These are phyloP conservation scores for Citrullus colocynthis DNA, from an alignment of 306 rosid genomes.

Conservation along the genomic window DNA sequence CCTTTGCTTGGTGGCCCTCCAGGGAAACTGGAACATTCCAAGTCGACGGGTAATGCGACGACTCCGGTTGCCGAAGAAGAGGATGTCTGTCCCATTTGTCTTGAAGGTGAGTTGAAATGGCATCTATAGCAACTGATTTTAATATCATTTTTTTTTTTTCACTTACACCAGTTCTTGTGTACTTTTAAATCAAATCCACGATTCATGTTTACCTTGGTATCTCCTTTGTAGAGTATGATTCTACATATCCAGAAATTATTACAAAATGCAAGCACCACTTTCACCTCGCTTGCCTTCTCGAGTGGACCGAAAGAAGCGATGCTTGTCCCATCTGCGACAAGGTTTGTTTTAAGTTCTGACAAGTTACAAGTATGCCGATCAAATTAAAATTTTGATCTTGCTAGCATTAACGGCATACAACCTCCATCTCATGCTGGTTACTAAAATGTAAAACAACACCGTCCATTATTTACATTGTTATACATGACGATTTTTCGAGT, in stretches of 20 bases:
- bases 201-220: neutral
- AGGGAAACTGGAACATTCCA: conserved; percentile 26
- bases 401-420: neutral
- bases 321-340: conserved; percentile 68
- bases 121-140: neutral
- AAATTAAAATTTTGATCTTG: too few species aligned
- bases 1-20: conserved; percentile 27
- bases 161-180: neutral
- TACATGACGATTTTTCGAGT: neutral
- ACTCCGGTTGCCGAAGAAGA: conserved; percentile 41
- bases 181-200: neutral
- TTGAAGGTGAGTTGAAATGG: conserved; percentile 64
- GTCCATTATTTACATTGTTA: neutral
- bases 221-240: conserved; percentile 42
- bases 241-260: conserved; percentile 41
- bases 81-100: conserved; percentile 78
- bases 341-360: conserved; percentile 19
- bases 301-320: conserved; percentile 73
- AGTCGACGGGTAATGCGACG: conserved; percentile 22
- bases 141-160: conserved; percentile 4
- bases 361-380: too few species aligned
- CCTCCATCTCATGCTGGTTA: neutral
- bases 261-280: conserved; percentile 61
- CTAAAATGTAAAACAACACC: neutral
- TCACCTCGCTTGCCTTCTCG: conserved; percentile 72